Base-by-base conservation (phyloP, 345 rosid species). In the Eucalyptus marginata region DNA sequence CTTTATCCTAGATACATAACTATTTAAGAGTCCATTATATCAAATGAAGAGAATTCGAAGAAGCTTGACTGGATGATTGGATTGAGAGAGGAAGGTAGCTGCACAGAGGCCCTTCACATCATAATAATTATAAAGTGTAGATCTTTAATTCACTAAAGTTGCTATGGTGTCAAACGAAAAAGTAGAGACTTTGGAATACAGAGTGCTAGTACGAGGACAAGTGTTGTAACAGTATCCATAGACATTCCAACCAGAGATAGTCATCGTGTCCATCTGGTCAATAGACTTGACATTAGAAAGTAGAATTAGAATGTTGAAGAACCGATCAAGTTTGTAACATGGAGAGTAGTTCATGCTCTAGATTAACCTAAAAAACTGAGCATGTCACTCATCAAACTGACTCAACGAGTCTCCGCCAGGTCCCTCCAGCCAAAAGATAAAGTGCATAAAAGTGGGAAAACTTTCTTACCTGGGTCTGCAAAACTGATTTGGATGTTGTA, bases 401-500 rank as follows among this genome's bases (percentile, higher is more conserved):
- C 54, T 51, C 62, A 20, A 76, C 5, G 4, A 76, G 46, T 36
- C 13, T 36, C 8, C 7, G 8, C 46, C 81, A 36, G 27, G 46
- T 71, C 14, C 25, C 27, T 22, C 81, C 25, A 2, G 83, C 47
- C 47, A 76, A 76, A 76, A 76, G 47, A 40, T 76, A 20, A 71
- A 76, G 47, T 33, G 58, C 58, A 86, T 52, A 86, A 33, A 49
- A 22, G 44, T 18, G 56, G 87, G n/a, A 6, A 85, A 86, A 20
- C 27, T 76, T 76, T 47, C 66, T 87, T 81, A 95, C 99, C 95
- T 93, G 90, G 27, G 96, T 96, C 88, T 96, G 98, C 90, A 96
- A 89, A 91, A 97, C 94, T 17, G 97, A 96, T 85, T 91, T 91
- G 59, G 98, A 97, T 44, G 99, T 97, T 15, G 99, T 97, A 88